Conservation (phyloP, 805 yeast species). For the Ogataea kodamae region DNA sequence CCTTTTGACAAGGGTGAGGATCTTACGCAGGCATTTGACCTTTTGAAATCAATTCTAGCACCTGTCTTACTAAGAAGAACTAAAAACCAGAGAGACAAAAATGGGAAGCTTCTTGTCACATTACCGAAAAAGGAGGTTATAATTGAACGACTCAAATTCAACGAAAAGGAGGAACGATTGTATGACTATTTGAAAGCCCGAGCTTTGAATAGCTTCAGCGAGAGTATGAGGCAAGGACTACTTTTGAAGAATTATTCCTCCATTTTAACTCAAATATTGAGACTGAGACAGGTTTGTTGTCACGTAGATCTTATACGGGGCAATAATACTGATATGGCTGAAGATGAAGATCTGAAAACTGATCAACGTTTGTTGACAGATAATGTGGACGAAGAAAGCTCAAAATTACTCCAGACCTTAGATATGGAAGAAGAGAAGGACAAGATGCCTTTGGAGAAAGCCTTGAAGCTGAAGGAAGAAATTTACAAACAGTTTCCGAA, state of each 20-base stretch:
- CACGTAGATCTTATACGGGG: conserved; percentile 63
- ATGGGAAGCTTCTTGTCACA: conserved; percentile 71
- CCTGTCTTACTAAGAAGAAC: conserved; percentile 84
- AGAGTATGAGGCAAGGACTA: conserved; percentile 61
- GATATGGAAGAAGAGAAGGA: conserved; percentile 28
- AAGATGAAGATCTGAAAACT: conserved; percentile 42
- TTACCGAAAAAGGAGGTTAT: conserved; percentile 74
- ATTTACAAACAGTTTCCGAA: conserved; percentile 34
- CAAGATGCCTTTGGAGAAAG: conserved; percentile 24
- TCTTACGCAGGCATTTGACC: conserved; percentile 68
- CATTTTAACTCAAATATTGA: conserved; percentile 74
- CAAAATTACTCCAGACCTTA: conserved; percentile 20
- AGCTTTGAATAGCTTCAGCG: conserved; percentile 61
- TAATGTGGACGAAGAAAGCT: conserved; percentile 20
- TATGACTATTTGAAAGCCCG: conserved; percentile 66
- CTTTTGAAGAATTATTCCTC: conserved; percentile 70
- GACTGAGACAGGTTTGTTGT: conserved; percentile 86
- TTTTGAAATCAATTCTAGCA: conserved; percentile 79
- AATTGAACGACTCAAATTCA: conserved; percentile 64
- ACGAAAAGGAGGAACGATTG: conserved; percentile 58
- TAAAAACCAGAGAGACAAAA: conserved; percentile 69
- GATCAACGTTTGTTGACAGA: conserved; percentile 7
- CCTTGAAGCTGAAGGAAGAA: conserved; percentile 24
- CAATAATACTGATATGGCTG: conserved; percentile 30
- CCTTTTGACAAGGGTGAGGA: conserved; percentile 74